Conservation (phyloP, 1,284 basidiomycete genomes). For the Marasmius oreades region DNA sequence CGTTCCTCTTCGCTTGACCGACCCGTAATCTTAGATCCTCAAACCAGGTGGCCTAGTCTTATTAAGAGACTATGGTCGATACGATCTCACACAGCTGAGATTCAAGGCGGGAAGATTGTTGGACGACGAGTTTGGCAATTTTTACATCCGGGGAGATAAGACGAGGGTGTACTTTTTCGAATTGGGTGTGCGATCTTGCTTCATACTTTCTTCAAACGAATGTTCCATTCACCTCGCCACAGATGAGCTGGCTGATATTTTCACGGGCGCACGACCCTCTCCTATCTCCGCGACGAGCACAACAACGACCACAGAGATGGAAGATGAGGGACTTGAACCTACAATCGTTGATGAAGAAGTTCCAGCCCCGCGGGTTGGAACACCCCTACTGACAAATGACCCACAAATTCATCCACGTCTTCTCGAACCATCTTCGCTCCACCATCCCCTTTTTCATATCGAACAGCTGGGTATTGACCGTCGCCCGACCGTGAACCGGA, state of each 20-base stretch:
- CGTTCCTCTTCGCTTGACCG: neutral
- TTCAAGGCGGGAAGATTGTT: conserved; percentile 89
- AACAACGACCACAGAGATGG: conserved; percentile 23
- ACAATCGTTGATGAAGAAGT: neutral
- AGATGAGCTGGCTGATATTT: conserved; percentile 82
- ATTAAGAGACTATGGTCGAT: conserved; percentile 92
- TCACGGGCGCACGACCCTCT: conserved; percentile 59
- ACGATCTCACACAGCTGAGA: conserved; percentile 91
- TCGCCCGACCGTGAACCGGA: conserved; percentile 88
- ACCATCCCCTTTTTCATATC: conserved; percentile 58
- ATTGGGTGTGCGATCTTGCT: conserved; percentile 48
- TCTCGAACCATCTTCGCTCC: conserved; percentile 20
- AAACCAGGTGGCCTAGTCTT: conserved; percentile 87
- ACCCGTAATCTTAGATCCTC: conserved; percentile 56
- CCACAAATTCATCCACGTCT: conserved; percentile 41
- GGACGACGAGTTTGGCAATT: conserved; percentile 68
- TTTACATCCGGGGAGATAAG: conserved; percentile 94
- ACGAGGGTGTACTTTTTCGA: conserved; percentile 97
- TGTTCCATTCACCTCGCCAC: neutral
- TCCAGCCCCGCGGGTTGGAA: no score
- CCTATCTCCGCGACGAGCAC: conserved; percentile 17
- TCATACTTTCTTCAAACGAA: neutral
- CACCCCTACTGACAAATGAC: no score
- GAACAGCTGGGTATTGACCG: conserved; percentile 85
- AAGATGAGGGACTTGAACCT: conserved; percentile 27